Evolutionary conservation across 2,329 filamentous ascomycete species (phyloP).

Genomic region (Clonostachys chloroleuca): DNA sequence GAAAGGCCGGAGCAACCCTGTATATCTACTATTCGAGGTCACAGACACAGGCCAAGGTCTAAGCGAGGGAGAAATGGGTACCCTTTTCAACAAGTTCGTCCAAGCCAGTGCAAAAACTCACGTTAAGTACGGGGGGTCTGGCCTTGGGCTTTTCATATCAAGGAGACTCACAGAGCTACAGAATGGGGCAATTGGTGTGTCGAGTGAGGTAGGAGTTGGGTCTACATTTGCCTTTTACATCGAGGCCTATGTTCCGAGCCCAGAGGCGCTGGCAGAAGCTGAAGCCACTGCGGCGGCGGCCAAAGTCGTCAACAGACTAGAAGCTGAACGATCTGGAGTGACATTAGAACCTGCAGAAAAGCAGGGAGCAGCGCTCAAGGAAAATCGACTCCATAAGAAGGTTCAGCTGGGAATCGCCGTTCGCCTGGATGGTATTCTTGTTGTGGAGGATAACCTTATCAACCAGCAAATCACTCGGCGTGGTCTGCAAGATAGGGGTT

Average conservation of each 20-base stretch:
- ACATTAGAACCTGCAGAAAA: not conserved
- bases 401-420: conserved; percentile 13
- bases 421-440: conserved; percentile 36
- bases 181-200: conserved; percentile 74
- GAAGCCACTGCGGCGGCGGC: conserved; percentile 26
- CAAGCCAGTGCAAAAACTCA: conserved; percentile 74
- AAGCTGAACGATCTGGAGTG: conserved; percentile 8
- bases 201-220: conserved; percentile 63
- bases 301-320: conserved; percentile 17
- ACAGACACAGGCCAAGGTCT: conserved; percentile 74
- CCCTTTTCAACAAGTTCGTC: conserved; percentile 74
- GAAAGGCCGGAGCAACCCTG: conserved; percentile 32
- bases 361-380: not conserved
- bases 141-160: conserved; percentile 75
- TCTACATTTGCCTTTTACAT: conserved; percentile 75
- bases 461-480: conserved; percentile 53
- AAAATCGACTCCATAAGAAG: not conserved
- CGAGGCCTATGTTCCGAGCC: conserved; percentile 44
- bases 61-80: conserved; percentile 65
- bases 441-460: conserved; percentile 58
- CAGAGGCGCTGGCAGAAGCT: conserved; percentile 32
- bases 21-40: conserved; percentile 69
- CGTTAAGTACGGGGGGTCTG: conserved; percentile 74
- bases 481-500: conserved; percentile 44
- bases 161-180: conserved; percentile 76